Evolutionary conservation across 2,329 filamentous ascomycete genomes (phyloP), one percentile per base, ranked within the genome.

Genomic region (Albophoma yamanashiensis): DNA sequence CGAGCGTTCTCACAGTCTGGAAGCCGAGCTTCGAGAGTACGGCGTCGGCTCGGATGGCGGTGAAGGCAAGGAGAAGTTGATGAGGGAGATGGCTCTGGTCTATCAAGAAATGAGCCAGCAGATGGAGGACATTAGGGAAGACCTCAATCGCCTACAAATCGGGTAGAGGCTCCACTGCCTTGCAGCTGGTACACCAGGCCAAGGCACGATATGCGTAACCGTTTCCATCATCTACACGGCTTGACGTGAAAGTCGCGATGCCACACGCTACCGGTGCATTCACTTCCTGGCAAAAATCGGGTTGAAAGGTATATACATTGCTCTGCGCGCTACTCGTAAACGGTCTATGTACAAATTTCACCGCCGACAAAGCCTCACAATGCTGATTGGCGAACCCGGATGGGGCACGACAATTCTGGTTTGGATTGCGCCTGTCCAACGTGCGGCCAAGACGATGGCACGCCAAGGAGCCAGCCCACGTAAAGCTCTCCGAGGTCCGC

Each of bases 11-110:
- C 70, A 73, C 15, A 71, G 74, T 20, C 63, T 78, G 39, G 67
- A 71, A 66, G 73, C 69, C 14, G 75, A 82, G 66, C 67, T 85
- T 50, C 71, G 64, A 11, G 78, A 76, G 38, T 84, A 84, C 60
- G 82, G 82, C 0, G 78, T 82, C 1, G 72, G 68, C 2, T 66
- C 75, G 0, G 67, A 68, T 12, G 69, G 68, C 1, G 69, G 68
- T 11, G 69, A 68, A 1, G 69, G 65, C 9, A 82, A 80, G 71
- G 80, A 80, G 65, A 75, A 73, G 61, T 73, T 71, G 31, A 77
- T 84, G 76, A 74, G 77, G 59, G 81, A 84, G 67, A 79, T 84
- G 75, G 81, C 79, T 3, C 72, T 75, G 59, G 75, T 78, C 9
- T 81, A 80, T 67, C 68, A 73, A 2, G 79, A 83, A 60, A 79